Percentiles rank a stretch among this genome's conserved stretches.
These are phyloP conservation scores for Aspergillus mulundensis DNA, from an alignment of 495 filamentous ascomycete genomes.

Conservation along the genomic window DNA sequence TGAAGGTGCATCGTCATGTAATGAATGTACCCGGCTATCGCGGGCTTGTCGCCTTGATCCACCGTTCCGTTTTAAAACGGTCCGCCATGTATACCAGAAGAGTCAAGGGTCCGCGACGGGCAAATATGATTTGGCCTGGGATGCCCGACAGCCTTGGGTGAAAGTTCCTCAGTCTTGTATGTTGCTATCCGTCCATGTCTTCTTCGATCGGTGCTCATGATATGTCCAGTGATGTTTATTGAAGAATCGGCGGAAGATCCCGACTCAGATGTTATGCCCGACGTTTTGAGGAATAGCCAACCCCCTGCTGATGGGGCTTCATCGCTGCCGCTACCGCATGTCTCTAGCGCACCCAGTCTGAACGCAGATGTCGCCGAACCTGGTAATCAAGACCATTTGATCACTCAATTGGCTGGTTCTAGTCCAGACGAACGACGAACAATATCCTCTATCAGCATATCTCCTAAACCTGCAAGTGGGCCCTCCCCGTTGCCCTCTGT, in stretches of 20 bases:
- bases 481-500: constrained; percentile 14
- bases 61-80: constrained; percentile 35
- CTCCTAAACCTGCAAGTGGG: constrained; percentile 2
- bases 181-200: not conserved
- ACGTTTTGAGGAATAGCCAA: not conserved
- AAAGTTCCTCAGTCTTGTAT: constrained; percentile 29
- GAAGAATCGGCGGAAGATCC: constrained; percentile 24
- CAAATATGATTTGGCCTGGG: constrained; percentile 35
- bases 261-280: constrained; percentile 6
- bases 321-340: not conserved
- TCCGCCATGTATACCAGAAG: constrained; percentile 37
- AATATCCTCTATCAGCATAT: constrained; percentile 12
- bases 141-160: constrained; percentile 33
- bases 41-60: constrained; percentile 34
- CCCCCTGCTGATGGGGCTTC: not conserved
- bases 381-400: not conserved
- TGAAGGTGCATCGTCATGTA: constrained; percentile 28
- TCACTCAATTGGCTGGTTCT: not conserved
- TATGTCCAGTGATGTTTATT: constrained; percentile 30
- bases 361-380: not conserved
- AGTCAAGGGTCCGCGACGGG: constrained; percentile 21
- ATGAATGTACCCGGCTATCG: constrained; percentile 29
- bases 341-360: not conserved
- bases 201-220: not conserved
- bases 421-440: constrained; percentile 2